These are phyloP conservation scores for Adenanthera pavonina DNA, from an alignment of 306 rosid species.

Conservation along the genomic window DNA sequence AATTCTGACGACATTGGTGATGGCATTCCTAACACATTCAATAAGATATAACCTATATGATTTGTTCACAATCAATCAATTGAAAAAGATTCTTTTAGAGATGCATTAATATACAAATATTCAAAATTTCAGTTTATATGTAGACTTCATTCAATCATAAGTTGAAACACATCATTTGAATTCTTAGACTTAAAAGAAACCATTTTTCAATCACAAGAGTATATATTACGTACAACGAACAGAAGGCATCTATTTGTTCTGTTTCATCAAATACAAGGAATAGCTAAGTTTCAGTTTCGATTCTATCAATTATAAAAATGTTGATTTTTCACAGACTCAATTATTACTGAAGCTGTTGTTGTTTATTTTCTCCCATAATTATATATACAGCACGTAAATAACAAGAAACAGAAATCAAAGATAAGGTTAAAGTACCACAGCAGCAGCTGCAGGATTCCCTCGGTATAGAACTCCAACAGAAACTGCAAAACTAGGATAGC, in stretches of 20 bases:
- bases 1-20: background rate
- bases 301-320: background rate
- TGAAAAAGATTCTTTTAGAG: background rate
- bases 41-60: background rate
- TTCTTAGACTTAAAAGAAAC: background rate
- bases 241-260: background rate
- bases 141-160: background rate
- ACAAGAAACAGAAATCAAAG: slow-evolving; percentile 33
- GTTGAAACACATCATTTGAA: background rate
- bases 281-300: background rate
- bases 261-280: background rate
- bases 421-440: slow-evolving; percentile 65
- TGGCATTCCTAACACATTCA: background rate
- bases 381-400: background rate
- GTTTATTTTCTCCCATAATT: slow-evolving; percentile 1
- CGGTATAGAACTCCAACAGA: slow-evolving; percentile 87
- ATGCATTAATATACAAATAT: background rate
- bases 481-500: slow-evolving; percentile 95
- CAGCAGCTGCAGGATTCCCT: slow-evolving; percentile 94
- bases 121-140: background rate
- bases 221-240: background rate
- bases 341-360: background rate
- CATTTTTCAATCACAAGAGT: background rate
- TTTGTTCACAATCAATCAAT: background rate
- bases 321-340: background rate